Base-by-base conservation (phyloP, 2,329 filamentous ascomycete species). In the Beauveria bassiana region DNA sequence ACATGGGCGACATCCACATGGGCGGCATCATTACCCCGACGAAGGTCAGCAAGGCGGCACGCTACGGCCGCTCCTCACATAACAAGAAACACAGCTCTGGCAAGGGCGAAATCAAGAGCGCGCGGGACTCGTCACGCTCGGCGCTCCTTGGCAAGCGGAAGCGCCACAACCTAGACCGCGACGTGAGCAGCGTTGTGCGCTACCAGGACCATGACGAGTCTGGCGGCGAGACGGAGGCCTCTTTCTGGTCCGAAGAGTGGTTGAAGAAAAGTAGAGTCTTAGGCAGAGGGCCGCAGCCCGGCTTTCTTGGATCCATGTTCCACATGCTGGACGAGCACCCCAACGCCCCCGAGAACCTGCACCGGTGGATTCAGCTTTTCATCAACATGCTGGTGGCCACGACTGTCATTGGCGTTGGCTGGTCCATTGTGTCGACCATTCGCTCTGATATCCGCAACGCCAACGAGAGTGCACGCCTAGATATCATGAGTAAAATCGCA, bases 391-490 rank as follows among this genome's bases (percentile, higher is more conserved):
- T 84, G 63, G 77, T 89, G 18, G 79, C 86, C 5, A 72, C 73
- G 5, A 72, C 80, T 14, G 74, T 81, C 60, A 74, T 86, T 46
- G 93, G 88, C 72, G 78, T 91, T 49, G 79, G 90, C 40, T 91
- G 87, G 76, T 80, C 83, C 1, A 82, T 91, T 67, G 84, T 90
- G 65, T 77, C 81, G 16, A 88, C 89, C 9, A 85, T 95, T 58
- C 86, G 86, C 16, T 80, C 82, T 26, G 93, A 97, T 71, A 87
- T 96, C 40, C 79, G 86, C 64, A 84, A 88, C 58, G 89, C 89
- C 42, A 86, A 88, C 10, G 81, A 87, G 50, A 84, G 86, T 60
- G 87, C 86, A 14, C 85, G 86, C n/a, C 79, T 83, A 2, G 83
- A 85, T 16, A 84, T 95, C 24, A 75, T 93, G 64, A 82, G 85